Conservation (phyloP, 2,329 filamentous ascomycete species). For the Talaromyces atroroseus region DNA sequence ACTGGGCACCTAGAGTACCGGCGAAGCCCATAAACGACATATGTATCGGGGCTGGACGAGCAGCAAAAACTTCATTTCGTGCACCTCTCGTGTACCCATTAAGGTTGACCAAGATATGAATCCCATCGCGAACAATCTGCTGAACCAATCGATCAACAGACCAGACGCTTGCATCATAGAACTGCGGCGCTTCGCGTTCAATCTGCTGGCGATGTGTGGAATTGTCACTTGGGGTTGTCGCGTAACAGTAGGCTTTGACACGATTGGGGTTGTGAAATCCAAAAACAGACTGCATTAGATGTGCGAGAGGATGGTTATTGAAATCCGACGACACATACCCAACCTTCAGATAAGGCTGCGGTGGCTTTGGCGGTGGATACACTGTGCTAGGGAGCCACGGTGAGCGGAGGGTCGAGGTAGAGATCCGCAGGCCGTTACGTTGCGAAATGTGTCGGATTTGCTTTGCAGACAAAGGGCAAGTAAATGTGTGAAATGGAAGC, state of each 20-base stretch:
- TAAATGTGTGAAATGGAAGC: slow-evolving; percentile 95
- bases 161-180: slow-evolving; percentile 84
- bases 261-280: slow-evolving; percentile 71
- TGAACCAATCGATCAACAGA: slow-evolving; percentile 74
- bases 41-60: slow-evolving; percentile 87
- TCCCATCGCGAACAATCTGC: slow-evolving; percentile 79
- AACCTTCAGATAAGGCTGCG: slow-evolving; percentile 76
- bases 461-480: slow-evolving; percentile 82
- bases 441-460: slow-evolving; percentile 93
- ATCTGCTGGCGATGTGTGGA: slow-evolving; percentile 89
- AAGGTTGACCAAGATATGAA: slow-evolving; percentile 94
- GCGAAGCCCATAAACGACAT: slow-evolving; percentile 99
- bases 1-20: slow-evolving; percentile 90
- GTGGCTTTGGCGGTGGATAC: slow-evolving; percentile 78
- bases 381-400: slow-evolving; percentile 80
- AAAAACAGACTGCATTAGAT: slow-evolving; percentile 98
- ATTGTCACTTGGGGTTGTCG: slow-evolving; percentile 84
- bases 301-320: slow-evolving; percentile 94
- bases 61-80: slow-evolving; percentile 95
- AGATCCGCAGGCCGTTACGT: slow-evolving; percentile 87
- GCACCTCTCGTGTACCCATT: slow-evolving; percentile 96
- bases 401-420: slow-evolving; percentile 77
- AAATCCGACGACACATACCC: slow-evolving; percentile 98
- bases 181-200: slow-evolving; percentile 84
- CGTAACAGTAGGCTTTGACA: slow-evolving; percentile 88